Evolutionary conservation across 2,329 filamentous ascomycete species (phyloP), one percentile per base, ranked within the genome.

Genomic region (Passalora sequoiae): DNA sequence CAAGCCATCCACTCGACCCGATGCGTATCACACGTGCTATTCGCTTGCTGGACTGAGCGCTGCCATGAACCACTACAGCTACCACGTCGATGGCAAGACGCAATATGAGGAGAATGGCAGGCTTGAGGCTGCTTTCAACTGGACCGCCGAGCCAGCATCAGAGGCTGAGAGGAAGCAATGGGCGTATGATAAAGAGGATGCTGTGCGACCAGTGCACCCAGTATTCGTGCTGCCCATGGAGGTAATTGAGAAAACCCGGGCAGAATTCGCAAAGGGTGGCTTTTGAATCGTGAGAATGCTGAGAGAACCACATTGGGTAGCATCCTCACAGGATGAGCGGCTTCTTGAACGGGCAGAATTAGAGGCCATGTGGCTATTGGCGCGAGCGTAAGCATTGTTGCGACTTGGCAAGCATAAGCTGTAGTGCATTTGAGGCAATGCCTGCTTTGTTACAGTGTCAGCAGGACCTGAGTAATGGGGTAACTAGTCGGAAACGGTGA

Each of bases 21-120:
- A 97, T 69, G 83, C 84, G 37, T 96, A 97, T 60, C 91, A 97
- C 67, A 88, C 88, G 32, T 92, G 86, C 69, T 97, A 97, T 68
- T 87, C 89, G 21, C 76, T 97, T 15, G 82, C 84, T 16, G 91
- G 91, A 4, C 73, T 97, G 54, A 92, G 86, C 64, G 84, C 82
- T 40, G 83, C 84, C 17, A 87, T 94, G 67, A 78, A 95, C 64
- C 60, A 67, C 28, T 77, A 76, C 53, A 66, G 65, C 27, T 75
- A 74, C 52, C 62, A 64, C 22, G 55, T 58, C 4, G 33, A 46
- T 4, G 50, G 33, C 12, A 13, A 40, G 12, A 49, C 44, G 2
- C 32, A 16, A 47, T 38, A 51, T 29, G 50, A 50, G 6, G 50
- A 43, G 6, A 49, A 36, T 21, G 49, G 54, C 2, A 46, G 60